A percentile compares a stretch with the other conserved stretches of the same genome.
Conservation (phyloP, 169 alveolate genomes). For the Cryptosporidium muris region DNA sequence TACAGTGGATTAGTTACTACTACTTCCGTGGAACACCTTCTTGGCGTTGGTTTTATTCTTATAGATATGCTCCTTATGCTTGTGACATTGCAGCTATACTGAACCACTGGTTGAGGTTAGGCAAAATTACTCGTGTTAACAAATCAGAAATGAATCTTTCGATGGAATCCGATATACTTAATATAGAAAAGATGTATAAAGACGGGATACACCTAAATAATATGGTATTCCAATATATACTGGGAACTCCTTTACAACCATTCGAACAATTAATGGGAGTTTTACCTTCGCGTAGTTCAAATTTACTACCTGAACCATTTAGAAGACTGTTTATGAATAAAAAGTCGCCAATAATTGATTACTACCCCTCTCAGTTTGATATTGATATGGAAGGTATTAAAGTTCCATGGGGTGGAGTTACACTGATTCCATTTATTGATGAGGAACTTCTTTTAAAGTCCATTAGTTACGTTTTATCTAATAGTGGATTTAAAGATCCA, state of each 20-base stretch:
- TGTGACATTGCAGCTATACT: conserved; percentile 82
- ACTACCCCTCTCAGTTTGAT: conserved; percentile 75
- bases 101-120: conserved; percentile 38
- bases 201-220: conserved; percentile 4
- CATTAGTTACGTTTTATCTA: conserved; percentile 51
- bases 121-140: too few species aligned
- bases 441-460: conserved; percentile 60
- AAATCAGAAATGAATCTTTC: background rate
- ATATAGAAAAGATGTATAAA: conserved; percentile 2
- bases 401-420: conserved; percentile 83
- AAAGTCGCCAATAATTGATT: conserved; percentile 75
- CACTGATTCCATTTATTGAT: conserved; percentile 80
- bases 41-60: conserved; percentile 96
- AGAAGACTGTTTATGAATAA: conserved; percentile 70
- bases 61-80: conserved; percentile 92
- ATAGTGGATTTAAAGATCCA: conserved; percentile 16
- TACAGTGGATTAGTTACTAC: conserved; percentile 94
- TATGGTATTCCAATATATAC: conserved; percentile 21
- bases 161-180: conserved; percentile 6
- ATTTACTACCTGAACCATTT: conserved; percentile 76
- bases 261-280: conserved; percentile 80
- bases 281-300: conserved; percentile 75
- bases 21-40: conserved; percentile 93
- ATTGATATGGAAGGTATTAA: conserved; percentile 81
- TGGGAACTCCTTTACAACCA: conserved; percentile 76